Conservation (phyloP, 495 filamentous ascomycete species). For the Penicillium alfredii region DNA sequence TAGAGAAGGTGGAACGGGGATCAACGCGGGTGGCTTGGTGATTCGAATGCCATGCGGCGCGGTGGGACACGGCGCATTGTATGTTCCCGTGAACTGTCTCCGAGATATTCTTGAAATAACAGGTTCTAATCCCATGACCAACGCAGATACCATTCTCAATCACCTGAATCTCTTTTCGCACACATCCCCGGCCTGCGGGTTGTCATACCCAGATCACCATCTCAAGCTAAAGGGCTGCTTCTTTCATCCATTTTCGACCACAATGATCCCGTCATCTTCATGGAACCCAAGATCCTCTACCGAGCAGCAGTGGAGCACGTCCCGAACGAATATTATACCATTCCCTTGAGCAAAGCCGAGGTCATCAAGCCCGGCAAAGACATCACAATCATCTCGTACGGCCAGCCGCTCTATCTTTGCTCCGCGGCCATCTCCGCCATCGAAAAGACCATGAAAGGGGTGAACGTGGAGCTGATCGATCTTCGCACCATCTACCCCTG, state of each 20-base stretch:
- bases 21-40: slow-evolving; percentile 71
- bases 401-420: slow-evolving; percentile 86
- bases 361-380: slow-evolving; percentile 78
- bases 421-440: slow-evolving; percentile 70
- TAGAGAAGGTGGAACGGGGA: slow-evolving; percentile 66
- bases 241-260: slow-evolving; percentile 69
- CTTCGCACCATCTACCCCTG: slow-evolving; percentile 90
- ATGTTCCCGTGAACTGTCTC: no score
- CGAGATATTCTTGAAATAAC: no score
- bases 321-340: slow-evolving; percentile 70
- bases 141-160: slow-evolving; percentile 84
- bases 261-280: slow-evolving; percentile 89
- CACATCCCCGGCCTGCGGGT: slow-evolving; percentile 88
- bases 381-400: slow-evolving; percentile 85
- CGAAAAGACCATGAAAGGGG: slow-evolving; percentile 68
- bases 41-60: slow-evolving; percentile 91
- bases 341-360: slow-evolving; percentile 87
- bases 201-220: slow-evolving; percentile 81
- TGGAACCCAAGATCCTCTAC: slow-evolving; percentile 96
- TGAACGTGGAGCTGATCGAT: slow-evolving; percentile 85
- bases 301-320: slow-evolving; percentile 94
- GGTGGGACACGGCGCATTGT: slow-evolving; percentile 93
- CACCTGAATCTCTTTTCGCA: slow-evolving; percentile 85
- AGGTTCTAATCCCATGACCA: no score
- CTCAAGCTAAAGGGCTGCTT: slow-evolving; percentile 88